Percentiles rank a stretch among this genome's conserved stretches.
Evolutionary conservation across 352 stramenopile genomes (phyloP).

Genomic region (Phytopythium aichiense): DNA sequence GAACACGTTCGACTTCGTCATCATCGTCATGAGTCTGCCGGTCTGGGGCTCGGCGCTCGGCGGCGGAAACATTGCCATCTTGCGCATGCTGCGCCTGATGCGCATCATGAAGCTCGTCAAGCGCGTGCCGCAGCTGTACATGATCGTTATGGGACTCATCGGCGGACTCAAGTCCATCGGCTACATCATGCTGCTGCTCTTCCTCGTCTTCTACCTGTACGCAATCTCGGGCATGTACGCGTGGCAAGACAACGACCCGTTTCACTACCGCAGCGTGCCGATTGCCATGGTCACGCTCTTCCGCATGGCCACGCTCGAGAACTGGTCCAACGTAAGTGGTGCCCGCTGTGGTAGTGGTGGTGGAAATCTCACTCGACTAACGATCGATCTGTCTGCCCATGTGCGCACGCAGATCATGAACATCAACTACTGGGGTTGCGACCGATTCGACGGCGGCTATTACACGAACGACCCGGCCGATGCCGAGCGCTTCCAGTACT

Average conservation of each 20-base stretch:
- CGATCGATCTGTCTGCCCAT: background rate
- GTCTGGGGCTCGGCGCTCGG: constrained; percentile 63
- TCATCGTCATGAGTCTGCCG: constrained; percentile 77
- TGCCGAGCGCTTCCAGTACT: constrained; percentile 47
- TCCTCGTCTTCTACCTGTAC: constrained; percentile 89
- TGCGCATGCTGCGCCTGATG: constrained; percentile 84
- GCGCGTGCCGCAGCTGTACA: constrained; percentile 84
- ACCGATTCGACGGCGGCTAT: constrained; percentile 60
- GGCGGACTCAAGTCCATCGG: constrained; percentile 84
- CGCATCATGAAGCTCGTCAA: constrained; percentile 91
- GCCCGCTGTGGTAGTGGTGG: too few relatives aligned
- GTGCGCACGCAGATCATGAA: constrained; percentile 51
- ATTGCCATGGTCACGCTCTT: constrained; percentile 86
- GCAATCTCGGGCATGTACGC: constrained; percentile 90
- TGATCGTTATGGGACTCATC: constrained; percentile 90
- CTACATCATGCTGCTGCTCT: constrained; percentile 87
- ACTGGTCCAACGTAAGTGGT: constrained; percentile 62
- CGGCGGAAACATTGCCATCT: constrained; percentile 72
- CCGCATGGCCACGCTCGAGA: constrained; percentile 77
- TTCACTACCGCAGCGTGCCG: constrained; percentile 74
- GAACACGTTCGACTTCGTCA: constrained; percentile 85
- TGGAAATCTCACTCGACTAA: background rate
- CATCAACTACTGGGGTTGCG: constrained; percentile 78
- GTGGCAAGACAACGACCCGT: constrained; percentile 84
- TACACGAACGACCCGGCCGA: constrained; percentile 40